A percentile compares a stretch with the other conserved stretches of the same genome.
Evolutionary conservation across 495 filamentous ascomycete genomes (phyloP).

Genomic region (Aspergillus avenaceus): DNA sequence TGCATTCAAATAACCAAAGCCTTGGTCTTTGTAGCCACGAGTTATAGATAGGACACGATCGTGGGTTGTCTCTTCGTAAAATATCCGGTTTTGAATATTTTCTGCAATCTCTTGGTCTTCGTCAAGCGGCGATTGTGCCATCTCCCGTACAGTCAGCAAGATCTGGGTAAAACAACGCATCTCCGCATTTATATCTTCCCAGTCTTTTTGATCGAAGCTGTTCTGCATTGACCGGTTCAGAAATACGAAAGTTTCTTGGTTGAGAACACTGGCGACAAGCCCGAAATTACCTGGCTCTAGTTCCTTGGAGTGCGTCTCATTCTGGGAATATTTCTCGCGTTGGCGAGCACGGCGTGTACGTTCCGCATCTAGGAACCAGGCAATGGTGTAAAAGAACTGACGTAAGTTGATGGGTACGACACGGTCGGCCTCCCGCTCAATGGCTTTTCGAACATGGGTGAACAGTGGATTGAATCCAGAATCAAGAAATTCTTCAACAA

Average conservation of each 20-base stretch:
- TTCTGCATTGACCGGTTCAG: constrained; percentile 79
- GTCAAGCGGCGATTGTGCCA: constrained; percentile 77
- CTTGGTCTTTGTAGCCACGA: constrained; percentile 84
- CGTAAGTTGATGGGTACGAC: constrained; percentile 65
- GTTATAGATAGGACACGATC: constrained; percentile 77
- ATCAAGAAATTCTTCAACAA: constrained; percentile 93
- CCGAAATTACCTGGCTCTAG: constrained; percentile 74
- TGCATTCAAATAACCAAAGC: constrained; percentile 89
- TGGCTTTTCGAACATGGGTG: constrained; percentile 75
- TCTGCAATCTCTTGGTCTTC: constrained; percentile 98
- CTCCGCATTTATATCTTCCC: constrained; percentile 79
- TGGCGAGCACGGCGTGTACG: constrained; percentile 62
- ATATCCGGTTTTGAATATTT: constrained; percentile 93
- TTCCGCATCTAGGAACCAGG: constrained; percentile 94
- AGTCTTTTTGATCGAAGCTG: constrained; percentile 73
- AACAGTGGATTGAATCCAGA: constrained; percentile 95
- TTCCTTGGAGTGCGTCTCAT: constrained; percentile 34
- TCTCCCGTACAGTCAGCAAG: constrained; percentile 90
- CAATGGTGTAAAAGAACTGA: constrained; percentile 89
- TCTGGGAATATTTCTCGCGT: constrained; percentile 34
- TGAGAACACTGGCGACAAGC: constrained; percentile 81
- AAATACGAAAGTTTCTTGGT: constrained; percentile 87
- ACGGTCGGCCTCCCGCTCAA: constrained; percentile 88
- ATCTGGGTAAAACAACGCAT: constrained; percentile 81
- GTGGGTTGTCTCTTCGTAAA: constrained; percentile 95